A percentile compares a stretch with the other conserved stretches of the same genome.
These are phyloP conservation scores for Collybia nuda DNA, from an alignment of 768 basidiomycete genomes.

Conservation along the genomic window DNA sequence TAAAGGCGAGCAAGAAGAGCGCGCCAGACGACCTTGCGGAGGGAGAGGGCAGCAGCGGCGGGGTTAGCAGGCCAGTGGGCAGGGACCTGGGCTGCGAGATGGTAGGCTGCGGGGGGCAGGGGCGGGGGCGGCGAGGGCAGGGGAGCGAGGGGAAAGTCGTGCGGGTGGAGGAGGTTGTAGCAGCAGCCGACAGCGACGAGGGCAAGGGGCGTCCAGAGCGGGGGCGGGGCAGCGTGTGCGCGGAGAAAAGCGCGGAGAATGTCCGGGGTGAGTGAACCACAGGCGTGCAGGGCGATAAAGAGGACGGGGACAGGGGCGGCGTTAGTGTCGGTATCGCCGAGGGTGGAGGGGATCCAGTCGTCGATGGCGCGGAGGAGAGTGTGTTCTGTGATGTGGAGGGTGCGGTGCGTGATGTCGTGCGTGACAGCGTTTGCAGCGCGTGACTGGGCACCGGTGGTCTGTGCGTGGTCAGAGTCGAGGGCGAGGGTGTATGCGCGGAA, in stretches of 20 bases:
- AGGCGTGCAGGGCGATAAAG: slow-evolving; percentile 72
- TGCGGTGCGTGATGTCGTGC: slow-evolving; percentile 51
- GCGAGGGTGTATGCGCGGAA: slow-evolving; percentile 55
- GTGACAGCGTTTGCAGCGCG: slow-evolving; percentile 17
- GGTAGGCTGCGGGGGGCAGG: slow-evolving; percentile 53
- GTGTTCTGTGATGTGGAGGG: slow-evolving; percentile 49
- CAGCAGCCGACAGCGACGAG: slow-evolving; percentile 75
- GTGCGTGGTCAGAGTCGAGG: slow-evolving; percentile 59
- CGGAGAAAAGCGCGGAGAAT: slow-evolving; percentile 53
- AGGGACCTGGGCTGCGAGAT: slow-evolving; percentile 74
- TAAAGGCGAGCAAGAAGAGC: slow-evolving; percentile 47
- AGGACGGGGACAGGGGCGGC: slow-evolving; percentile 43
- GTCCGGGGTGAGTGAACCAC: slow-evolving; percentile 71
- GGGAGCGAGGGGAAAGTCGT: slow-evolving; percentile 47
- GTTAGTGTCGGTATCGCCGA: not conserved
- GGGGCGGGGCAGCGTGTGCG: not conserved
- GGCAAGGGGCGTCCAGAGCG: slow-evolving; percentile 49
- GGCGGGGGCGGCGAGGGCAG: slow-evolving; percentile 37
- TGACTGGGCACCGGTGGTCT: slow-evolving; percentile 52
- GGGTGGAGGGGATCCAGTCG: slow-evolving; percentile 48
- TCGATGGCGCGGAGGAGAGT: slow-evolving; percentile 46
- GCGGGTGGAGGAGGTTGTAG: slow-evolving; percentile 52
- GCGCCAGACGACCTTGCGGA: slow-evolving; percentile 72
- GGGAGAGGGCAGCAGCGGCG: slow-evolving; percentile 44
- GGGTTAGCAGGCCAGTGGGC: slow-evolving; percentile 52